Percentiles rank a stretch among this genome's conserved stretches.
These are phyloP conservation scores for Emmonsiellopsis sp. DNA, from an alignment of 2,329 filamentous ascomycete genomes.

Conservation along the genomic window DNA sequence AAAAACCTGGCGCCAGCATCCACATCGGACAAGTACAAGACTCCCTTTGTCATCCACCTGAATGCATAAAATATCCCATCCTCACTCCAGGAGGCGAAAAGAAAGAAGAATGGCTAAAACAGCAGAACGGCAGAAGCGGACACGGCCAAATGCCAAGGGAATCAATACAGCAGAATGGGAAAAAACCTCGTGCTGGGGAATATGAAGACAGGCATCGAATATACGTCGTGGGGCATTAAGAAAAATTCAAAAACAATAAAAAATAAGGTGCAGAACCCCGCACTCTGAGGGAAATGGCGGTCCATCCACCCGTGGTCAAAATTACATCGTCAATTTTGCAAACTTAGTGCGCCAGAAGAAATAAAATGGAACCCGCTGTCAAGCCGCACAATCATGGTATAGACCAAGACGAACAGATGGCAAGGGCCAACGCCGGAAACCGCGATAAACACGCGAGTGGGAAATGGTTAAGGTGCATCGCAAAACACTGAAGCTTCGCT, in stretches of 20 bases:
- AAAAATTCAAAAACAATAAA: background rate
- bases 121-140: background rate
- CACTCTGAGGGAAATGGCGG: background rate
- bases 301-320: background rate
- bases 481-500: background rate
- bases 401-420: background rate
- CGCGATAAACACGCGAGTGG: background rate
- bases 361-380: background rate
- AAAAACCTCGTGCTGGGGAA: background rate
- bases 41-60: background rate
- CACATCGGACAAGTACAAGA: no score
- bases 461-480: background rate
- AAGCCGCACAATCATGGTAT: no score
- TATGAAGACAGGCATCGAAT: background rate
- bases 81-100: background rate
- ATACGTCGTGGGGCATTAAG: background rate
- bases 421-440: background rate
- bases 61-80: background rate
- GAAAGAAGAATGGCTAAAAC: background rate
- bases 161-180: background rate
- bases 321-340: background rate
- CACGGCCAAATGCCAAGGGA: no score
- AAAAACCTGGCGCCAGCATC: no score
- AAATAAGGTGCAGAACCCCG: background rate
- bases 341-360: background rate